Percentiles rank a stretch among this genome's conserved stretches.
phyloP scores from a whole-genome alignment of 1,139 yeast genomes.

The Yamadazyma triangularis region DNA sequence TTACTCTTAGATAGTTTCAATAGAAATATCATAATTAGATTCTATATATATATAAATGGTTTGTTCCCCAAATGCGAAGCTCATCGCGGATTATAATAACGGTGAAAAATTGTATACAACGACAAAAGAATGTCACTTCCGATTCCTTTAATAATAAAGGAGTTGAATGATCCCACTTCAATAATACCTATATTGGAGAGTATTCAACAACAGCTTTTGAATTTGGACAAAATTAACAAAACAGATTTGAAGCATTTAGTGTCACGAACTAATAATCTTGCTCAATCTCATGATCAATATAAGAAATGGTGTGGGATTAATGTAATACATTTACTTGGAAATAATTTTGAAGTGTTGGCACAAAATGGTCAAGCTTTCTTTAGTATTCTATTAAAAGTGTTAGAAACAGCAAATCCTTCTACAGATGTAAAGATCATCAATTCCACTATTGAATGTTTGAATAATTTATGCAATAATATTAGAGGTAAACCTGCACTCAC shows the following conservation, averaged over 20 bases:
- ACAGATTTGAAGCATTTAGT: slow-evolving; percentile 54
- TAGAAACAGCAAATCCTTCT: slow-evolving; percentile 44
- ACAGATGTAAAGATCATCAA: slow-evolving; percentile 39
- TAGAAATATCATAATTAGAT: too few species aligned
- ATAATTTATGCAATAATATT: slow-evolving; percentile 48
- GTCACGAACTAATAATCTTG: slow-evolving; percentile 50
- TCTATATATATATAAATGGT: too few species aligned
- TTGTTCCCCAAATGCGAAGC: too few species aligned
- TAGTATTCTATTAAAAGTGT: slow-evolving; percentile 48
- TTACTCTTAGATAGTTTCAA: too few species aligned
- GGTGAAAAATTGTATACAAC: too few species aligned
- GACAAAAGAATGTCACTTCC: slow-evolving; percentile 33
- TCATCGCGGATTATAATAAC: neutral
- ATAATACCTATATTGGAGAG: slow-evolving; percentile 31
- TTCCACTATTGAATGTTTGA: slow-evolving; percentile 47
- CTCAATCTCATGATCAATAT: slow-evolving; percentile 45
- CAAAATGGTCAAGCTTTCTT: slow-evolving; percentile 59
- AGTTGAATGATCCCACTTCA: slow-evolving; percentile 31
- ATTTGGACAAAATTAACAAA: slow-evolving; percentile 40
- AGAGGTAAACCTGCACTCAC: slow-evolving; percentile 82
- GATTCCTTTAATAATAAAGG: slow-evolving; percentile 26
- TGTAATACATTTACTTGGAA: slow-evolving; percentile 44
- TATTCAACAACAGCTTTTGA: slow-evolving; percentile 23
- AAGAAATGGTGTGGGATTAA: slow-evolving; percentile 64
- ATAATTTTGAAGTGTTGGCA: slow-evolving; percentile 52